phyloP scores from a whole-genome alignment of 2,329 filamentous ascomycete species.

The Calycina marina region DNA sequence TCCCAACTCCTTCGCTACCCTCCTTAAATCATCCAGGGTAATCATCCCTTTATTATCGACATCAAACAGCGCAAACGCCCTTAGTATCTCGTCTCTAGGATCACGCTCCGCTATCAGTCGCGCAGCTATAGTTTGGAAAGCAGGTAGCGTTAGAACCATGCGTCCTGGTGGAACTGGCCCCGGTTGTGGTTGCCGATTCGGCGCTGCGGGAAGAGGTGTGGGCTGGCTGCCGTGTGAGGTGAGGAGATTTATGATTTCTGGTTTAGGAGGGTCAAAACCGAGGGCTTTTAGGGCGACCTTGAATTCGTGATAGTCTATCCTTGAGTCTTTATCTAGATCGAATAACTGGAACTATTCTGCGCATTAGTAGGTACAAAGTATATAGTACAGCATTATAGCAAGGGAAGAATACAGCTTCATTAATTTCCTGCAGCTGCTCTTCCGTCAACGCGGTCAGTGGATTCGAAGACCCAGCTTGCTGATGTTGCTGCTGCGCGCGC shows the following conservation, averaged over 20 bases:
- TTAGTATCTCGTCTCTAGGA: slow-evolving; percentile 77
- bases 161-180: slow-evolving; percentile 36
- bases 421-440: slow-evolving; percentile 85
- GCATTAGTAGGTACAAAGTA: no score
- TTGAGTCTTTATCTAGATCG: slow-evolving; percentile 87
- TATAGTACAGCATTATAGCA: not conserved
- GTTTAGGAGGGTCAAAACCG: slow-evolving; percentile 80
- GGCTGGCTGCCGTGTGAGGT: slow-evolving; percentile 65
- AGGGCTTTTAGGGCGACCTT: slow-evolving; percentile 92
- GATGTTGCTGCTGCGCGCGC: slow-evolving; percentile 9
- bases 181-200: slow-evolving; percentile 22
- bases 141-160: slow-evolving; percentile 56
- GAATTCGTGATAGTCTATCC: slow-evolving; percentile 96
- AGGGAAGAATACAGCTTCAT: slow-evolving; percentile 60
- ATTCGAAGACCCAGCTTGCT: slow-evolving; percentile 9
- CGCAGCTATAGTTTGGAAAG: slow-evolving; percentile 65
- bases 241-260: slow-evolving; percentile 68
- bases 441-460: slow-evolving; percentile 45
- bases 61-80: slow-evolving; percentile 90
- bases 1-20: slow-evolving; percentile 80
- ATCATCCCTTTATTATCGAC: slow-evolving; percentile 85
- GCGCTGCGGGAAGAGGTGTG: slow-evolving; percentile 34
- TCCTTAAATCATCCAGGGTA: slow-evolving; percentile 70
- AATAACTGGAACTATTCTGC: slow-evolving; percentile 79
- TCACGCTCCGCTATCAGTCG: slow-evolving; percentile 69